phyloP scores from a whole-genome alignment of 352 stramenopile species.

The Aphanomyces stellatus region DNA sequence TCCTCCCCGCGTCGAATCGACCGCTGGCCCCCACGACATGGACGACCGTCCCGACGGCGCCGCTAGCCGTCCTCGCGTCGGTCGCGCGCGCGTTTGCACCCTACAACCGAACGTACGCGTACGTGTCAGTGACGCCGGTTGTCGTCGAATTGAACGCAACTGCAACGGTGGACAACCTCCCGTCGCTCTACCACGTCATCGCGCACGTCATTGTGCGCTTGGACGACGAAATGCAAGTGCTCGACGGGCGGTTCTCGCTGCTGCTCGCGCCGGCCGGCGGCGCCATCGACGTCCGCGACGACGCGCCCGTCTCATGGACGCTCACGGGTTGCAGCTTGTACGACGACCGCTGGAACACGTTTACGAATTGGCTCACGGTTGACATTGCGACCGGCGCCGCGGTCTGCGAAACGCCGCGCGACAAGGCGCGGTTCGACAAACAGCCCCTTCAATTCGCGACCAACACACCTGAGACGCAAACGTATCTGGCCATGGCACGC shows the following conservation, averaged over 20 bases:
- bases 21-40: no score
- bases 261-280: not conserved
- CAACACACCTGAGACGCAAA: no score
- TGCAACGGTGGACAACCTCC: not conserved
- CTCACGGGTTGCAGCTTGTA: not conserved
- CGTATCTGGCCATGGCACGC: not conserved
- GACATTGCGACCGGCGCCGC: not conserved
- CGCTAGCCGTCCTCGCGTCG: not conserved
- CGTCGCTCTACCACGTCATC: not conserved
- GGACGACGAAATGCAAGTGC: not conserved
- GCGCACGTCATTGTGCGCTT: not conserved
- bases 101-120: no score
- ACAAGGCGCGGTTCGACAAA: constrained; percentile 1
- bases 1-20: not conserved
- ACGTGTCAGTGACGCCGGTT: no score
- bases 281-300: not conserved
- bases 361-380: constrained; percentile 6
- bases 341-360: not conserved
- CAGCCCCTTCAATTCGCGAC: constrained; percentile 7
- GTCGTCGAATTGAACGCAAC: not conserved
- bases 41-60: not conserved
- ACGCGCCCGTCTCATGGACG: no score
- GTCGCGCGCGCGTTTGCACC: not conserved
- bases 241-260: not conserved
- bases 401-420: not conserved